A percentile compares a stretch with the other conserved stretches of the same genome.
These are phyloP conservation scores for Pisolithus albus DNA, from an alignment of 768 basidiomycete genomes.

Conservation along the genomic window DNA sequence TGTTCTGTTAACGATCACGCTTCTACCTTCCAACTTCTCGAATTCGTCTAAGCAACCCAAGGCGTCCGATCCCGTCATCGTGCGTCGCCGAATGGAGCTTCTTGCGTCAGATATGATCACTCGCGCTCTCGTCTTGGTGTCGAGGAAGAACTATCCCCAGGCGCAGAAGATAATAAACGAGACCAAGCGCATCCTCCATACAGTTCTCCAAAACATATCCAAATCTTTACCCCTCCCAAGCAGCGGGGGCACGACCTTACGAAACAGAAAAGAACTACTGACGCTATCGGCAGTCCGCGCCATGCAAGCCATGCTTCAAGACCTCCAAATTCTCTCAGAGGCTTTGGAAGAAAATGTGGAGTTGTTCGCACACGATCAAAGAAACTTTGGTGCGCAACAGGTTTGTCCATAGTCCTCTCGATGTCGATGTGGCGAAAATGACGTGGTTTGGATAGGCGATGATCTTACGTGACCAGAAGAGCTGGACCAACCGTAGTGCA, in stretches of 20 bases:
- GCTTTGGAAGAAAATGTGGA: slow-evolving; percentile 89
- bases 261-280: slow-evolving; percentile 75
- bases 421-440: background rate
- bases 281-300: slow-evolving; percentile 69
- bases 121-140: slow-evolving; percentile 85
- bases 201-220: slow-evolving; percentile 80
- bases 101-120: slow-evolving; percentile 97
- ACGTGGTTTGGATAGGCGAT: slow-evolving; percentile 57
- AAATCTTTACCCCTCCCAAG: slow-evolving; percentile 60
- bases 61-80: slow-evolving; percentile 80
- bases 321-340: slow-evolving; percentile 80
- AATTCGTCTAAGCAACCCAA: slow-evolving; percentile 29
- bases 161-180: slow-evolving; percentile 87
- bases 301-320: slow-evolving; percentile 78
- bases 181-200: slow-evolving; percentile 88
- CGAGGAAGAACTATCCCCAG: slow-evolving; percentile 82
- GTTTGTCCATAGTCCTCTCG: slow-evolving; percentile 33
- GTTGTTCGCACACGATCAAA: slow-evolving; percentile 86
- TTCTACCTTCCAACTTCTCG: slow-evolving; percentile 46
- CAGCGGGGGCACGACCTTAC: slow-evolving; percentile 37
- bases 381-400: slow-evolving; percentile 97
- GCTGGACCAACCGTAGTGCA: slow-evolving; percentile 87
- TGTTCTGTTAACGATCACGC: slow-evolving; percentile 88
- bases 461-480: slow-evolving; percentile 92
- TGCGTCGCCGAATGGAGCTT: slow-evolving; percentile 92